Evolutionary conservation across 495 filamentous ascomycete species (phyloP), one percentile per base, ranked within the genome.

Genomic region (Xylaria palmicola): DNA sequence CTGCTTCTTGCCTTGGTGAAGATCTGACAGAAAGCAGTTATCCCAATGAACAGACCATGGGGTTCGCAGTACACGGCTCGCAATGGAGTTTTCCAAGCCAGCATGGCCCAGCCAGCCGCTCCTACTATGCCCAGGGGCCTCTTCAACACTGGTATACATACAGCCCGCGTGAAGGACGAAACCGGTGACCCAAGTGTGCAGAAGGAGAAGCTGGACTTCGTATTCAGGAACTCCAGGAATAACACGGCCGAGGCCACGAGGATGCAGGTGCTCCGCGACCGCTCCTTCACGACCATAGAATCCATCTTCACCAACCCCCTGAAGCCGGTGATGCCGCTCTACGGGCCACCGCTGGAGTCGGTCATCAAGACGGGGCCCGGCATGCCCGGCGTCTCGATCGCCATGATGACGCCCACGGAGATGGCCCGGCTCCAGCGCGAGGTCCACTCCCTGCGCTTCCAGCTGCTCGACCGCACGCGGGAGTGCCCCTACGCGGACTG

Each of bases 341-440:
- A 74, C 9, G 72, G 63, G 8, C 67, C 76, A 4, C 73, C 73
- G 4, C 19, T 78, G 15, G 76, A 79, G 26, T 48, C 57, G 1
- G 51, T 77, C 30, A 68, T 78, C 40, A 66, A 63, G 43, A 62
- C 72, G 7, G 67, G 67, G 0, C 62, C 68, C 22, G 63, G 58
- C 39, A 56, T 74, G 36, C 77, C 77, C 2, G 61, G 57, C 15
- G 70, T 74, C 17, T 71, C 74, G 27, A 63, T 71, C 20, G 68
- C 68, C 6, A 72, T 79, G 49, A 51, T 75, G 57, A 79, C 76
- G 19, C 75, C 77, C 2, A 69, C 67, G 10, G 77, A 79, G 63
- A 32, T 66, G 1, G 70, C 68, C 6, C 63, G 67, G 15, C 66
- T 77, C 8, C 72, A 79, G 32, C 53, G 43, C 8, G 68, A 73